Percentiles rank a stretch among this genome's conserved stretches.
These are phyloP conservation scores for Ceratonia siliqua DNA, from an alignment of 306 rosid species.

Conservation along the genomic window DNA sequence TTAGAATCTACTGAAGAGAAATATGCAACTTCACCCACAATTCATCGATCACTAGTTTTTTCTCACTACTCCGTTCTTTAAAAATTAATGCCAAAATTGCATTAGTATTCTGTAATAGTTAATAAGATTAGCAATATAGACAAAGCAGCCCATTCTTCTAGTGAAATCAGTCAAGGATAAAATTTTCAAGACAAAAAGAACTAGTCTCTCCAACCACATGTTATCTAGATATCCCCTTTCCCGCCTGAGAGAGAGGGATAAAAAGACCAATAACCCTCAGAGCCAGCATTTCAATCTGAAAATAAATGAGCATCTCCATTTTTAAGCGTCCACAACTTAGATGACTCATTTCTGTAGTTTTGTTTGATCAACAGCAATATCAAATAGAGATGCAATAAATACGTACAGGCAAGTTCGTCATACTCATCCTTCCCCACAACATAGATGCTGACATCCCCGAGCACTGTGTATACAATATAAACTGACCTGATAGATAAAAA, in stretches of 20 bases:
- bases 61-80: background rate
- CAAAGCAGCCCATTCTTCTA: background rate
- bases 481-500: conserved; percentile 71
- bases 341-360: background rate
- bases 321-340: conserved; percentile 23
- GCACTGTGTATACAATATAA: conserved; percentile 85
- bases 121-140: background rate
- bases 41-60: conserved; percentile 7
- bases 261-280: too few relatives aligned
- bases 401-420: conserved; percentile 91
- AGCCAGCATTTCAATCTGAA: background rate
- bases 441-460: conserved; percentile 90
- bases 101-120: background rate
- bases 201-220: background rate
- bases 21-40: background rate
- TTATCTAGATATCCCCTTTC: background rate
- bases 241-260: background rate
- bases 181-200: background rate
- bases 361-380: background rate
- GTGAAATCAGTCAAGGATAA: background rate
- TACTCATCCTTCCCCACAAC: conserved; percentile 90
- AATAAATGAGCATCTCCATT: conserved; percentile 15
- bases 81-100: background rate
- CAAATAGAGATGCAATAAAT: conserved; percentile 22
- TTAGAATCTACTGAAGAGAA: background rate